Percentiles rank a stretch among this genome's conserved stretches.
Conservation (phyloP, 441 rosid genomes). For the Populus hybrid region DNA sequence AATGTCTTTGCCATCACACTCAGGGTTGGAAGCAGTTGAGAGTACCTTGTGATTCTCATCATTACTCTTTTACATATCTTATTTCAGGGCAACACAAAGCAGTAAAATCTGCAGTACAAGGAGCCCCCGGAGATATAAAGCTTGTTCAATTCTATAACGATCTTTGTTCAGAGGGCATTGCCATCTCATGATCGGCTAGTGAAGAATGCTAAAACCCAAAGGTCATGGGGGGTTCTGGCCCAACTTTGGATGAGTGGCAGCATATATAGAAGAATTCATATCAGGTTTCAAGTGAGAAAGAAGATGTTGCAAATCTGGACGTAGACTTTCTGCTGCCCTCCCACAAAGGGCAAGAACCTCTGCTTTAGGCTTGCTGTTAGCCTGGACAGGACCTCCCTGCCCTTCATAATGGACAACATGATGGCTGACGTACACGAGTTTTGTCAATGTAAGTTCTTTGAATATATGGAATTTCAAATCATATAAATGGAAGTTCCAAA, state of each 20-base stretch:
- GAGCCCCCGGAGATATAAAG: too few species aligned
- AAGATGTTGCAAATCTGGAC: constrained; percentile 85
- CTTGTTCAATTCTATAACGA: too few species aligned
- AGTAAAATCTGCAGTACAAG: neutral
- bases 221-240: constrained; percentile 43
- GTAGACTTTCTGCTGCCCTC: constrained; percentile 65
- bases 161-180: neutral
- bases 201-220: neutral
- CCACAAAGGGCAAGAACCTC: constrained; percentile 71
- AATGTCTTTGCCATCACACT: neutral
- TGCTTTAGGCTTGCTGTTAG: constrained; percentile 78
- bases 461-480: neutral
- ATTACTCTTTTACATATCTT: too few species aligned
- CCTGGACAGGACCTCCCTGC: constrained; percentile 91
- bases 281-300: constrained; percentile 86
- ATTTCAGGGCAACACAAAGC: neutral
- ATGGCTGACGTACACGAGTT: constrained; percentile 47
- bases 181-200: neutral
- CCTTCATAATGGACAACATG: constrained; percentile 93
- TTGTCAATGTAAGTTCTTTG: neutral
- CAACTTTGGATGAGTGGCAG: constrained; percentile 81
- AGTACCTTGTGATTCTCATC: too few species aligned
- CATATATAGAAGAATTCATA: constrained; percentile 69
- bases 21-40: neutral
- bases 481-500: neutral